phyloP scores from a whole-genome alignment of 2,329 filamentous ascomycete genomes.

The Ceratocystis diversiconidia region DNA sequence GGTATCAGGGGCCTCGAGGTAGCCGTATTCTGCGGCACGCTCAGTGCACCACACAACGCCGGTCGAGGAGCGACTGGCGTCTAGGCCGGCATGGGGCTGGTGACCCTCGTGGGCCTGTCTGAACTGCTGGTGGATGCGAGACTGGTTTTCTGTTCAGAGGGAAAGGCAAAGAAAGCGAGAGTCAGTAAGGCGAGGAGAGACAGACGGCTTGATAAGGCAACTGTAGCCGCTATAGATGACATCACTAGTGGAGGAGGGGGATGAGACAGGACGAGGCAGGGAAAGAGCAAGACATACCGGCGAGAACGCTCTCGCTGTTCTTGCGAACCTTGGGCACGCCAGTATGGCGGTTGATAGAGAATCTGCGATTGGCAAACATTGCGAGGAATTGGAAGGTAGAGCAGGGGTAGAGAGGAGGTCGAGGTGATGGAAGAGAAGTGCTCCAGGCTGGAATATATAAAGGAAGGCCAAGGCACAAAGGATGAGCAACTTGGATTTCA shows the following conservation, averaged over 20 bases:
- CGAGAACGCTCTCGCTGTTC: slow-evolving; percentile 17
- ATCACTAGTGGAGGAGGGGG: neutral
- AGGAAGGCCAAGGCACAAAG: neutral
- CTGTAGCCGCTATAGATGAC: slow-evolving; percentile 4
- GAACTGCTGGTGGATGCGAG: slow-evolving; percentile 78
- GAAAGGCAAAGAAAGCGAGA: neutral
- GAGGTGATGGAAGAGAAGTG: neutral
- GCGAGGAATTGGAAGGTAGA: slow-evolving; percentile 19
- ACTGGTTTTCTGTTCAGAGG: slow-evolving; percentile 51
- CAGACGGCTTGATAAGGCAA: neutral
- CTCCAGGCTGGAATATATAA: neutral
- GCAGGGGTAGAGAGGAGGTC: neutral
- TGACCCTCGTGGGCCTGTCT: slow-evolving; percentile 82
- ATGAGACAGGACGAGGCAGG: neutral
- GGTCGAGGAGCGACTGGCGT: slow-evolving; percentile 74
- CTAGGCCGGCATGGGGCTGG: slow-evolving; percentile 78
- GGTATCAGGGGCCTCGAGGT: slow-evolving; percentile 59
- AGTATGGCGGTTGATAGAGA: slow-evolving; percentile 53
- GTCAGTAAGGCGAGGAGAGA: neutral
- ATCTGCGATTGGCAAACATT: slow-evolving; percentile 43
- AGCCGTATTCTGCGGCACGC: slow-evolving; percentile 79
- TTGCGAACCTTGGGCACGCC: slow-evolving; percentile 38
- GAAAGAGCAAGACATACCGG: slow-evolving; percentile 7
- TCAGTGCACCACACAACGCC: slow-evolving; percentile 91
- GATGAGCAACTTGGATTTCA: neutral